Base-by-base conservation (phyloP, 2,329 filamentous ascomycete genomes). In the Aspergillus bombycis region DNA sequence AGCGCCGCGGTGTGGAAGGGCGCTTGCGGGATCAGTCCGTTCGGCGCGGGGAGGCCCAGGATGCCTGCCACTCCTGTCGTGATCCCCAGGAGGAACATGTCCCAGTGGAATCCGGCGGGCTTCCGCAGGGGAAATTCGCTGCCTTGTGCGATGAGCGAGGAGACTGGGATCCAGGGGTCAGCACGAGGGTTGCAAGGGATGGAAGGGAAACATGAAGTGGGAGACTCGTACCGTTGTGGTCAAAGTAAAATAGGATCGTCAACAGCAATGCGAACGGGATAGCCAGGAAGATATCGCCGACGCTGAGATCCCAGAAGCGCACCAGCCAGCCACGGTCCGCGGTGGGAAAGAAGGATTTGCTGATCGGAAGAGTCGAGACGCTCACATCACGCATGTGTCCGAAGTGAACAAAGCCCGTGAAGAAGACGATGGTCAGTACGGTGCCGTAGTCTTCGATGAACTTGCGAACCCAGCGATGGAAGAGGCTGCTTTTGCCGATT, bases 361-460 rank as follows among this genome's bases (percentile, higher is more conserved):
- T 88, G 0, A 89, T 94, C 0, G 93, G 93, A 32, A 97, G 82
- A 10, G 85, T 88, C 65, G 91, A 86, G 11, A 96, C 80, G 23
- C 87, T 75, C 1, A 96, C 85, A 46, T 84, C 78, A n/a, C 80
- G 80, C 91, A 97, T 94, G 71, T 91, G 89, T 9, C 93, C 93
- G 66, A 96, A 87, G 76, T 95, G 91, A 1, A 95, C 90, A 71
- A 96, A 96, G 0, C 93, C 93, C 0, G 93, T 93, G 76, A 96
- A 96, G 82, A 96, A 96, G 64, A 96, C 81, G 60, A 94, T 86
- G 0, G 91, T 92, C 65, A 94, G 80, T 0, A 93, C 92, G 0
- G 92, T 96, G 58, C 92, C 93, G 74, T 96, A 96, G 76, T 96
- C 93, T 74, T 95, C 93, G 67, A 96, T 84, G 71, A 96, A 96